Evolutionary conservation across 176 grass and related monocot species (phyloP).

Genomic region (Ampelocalamus luodianensis): DNA sequence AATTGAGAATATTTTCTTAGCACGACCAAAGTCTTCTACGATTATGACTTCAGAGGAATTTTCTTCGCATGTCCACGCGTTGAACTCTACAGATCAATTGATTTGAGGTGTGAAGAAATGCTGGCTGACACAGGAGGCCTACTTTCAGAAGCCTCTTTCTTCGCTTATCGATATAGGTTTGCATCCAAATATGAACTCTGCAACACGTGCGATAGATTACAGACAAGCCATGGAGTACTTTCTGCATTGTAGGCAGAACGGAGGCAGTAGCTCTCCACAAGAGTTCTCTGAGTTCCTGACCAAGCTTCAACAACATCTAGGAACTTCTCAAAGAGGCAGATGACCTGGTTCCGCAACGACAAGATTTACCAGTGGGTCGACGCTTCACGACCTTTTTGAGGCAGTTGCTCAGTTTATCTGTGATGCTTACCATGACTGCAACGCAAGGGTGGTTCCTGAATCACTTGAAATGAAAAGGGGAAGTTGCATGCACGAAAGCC

Average conservation of each 20-base stretch:
- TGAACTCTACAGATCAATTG: too few species aligned
- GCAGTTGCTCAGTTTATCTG: conserved; percentile 61
- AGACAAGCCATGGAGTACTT: conserved; percentile 88
- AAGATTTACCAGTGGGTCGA: conserved; percentile 78
- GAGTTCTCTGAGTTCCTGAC: conserved; percentile 61
- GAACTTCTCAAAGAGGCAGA: conserved; percentile 87
- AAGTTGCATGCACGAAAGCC: conserved; percentile 36
- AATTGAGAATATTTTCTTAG: too few species aligned
- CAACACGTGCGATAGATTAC: conserved; percentile 78
- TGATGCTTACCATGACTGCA: conserved; percentile 52
- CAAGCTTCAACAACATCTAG: conserved; percentile 68
- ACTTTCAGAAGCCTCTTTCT: conserved; percentile 60
- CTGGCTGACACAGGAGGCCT: too few species aligned
- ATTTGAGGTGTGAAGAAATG: too few species aligned
- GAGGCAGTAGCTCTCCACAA: conserved; percentile 63
- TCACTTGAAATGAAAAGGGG: conserved; percentile 73
- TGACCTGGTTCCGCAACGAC: conserved; percentile 84
- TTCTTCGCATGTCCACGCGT: too few species aligned
- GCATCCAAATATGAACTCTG: conserved; percentile 62
- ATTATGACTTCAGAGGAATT: too few species aligned
- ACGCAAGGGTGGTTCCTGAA: conserved; percentile 52
- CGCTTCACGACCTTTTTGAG: conserved; percentile 66
- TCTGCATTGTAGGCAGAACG: conserved; percentile 62
- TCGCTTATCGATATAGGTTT: conserved; percentile 82
- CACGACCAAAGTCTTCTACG: too few species aligned